Percentiles rank a stretch among this genome's conserved stretches.
These are phyloP conservation scores for Epichloe scottii DNA, from an alignment of 2,329 filamentous ascomycete species.

Conservation along the genomic window DNA sequence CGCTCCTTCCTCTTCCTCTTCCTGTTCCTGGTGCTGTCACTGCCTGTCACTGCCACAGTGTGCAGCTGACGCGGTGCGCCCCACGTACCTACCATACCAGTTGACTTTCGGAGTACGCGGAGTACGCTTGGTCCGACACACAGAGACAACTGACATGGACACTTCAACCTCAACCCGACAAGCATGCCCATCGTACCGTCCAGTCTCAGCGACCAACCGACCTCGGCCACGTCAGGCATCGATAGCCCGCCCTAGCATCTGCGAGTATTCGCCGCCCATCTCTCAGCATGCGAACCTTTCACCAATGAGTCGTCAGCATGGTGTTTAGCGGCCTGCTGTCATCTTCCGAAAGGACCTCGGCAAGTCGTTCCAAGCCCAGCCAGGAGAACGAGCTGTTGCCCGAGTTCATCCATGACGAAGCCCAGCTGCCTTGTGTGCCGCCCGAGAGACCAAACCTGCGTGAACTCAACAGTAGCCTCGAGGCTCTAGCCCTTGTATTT, in stretches of 20 bases:
- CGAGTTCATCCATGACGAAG: slow-evolving; percentile 43
- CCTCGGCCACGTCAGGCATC: background rate
- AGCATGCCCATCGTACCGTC: background rate
- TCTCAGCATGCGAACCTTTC: slow-evolving; percentile 4
- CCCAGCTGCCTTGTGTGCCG: slow-evolving; percentile 35
- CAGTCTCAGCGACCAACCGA: background rate
- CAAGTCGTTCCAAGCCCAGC: slow-evolving; percentile 19
- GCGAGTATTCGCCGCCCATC: background rate
- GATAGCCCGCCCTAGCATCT: background rate
- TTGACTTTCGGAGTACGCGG: too few relatives aligned
- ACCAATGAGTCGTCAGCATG: slow-evolving; percentile 32
- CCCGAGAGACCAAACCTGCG: slow-evolving; percentile 49
- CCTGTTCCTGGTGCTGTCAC: background rate
- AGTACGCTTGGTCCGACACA: background rate
- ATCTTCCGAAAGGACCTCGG: slow-evolving; percentile 25
- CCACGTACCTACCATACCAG: background rate
- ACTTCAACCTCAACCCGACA: background rate
- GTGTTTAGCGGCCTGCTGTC: slow-evolving; percentile 36
- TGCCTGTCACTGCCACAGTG: background rate
- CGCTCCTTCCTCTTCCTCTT: background rate
- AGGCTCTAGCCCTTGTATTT: slow-evolving; percentile 58
- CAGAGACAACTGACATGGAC: background rate
- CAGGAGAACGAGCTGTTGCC: slow-evolving; percentile 17
- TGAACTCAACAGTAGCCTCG: slow-evolving; percentile 58
- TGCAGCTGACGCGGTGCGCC: background rate